A percentile compares a stretch with the other conserved stretches of the same genome.
Conservation (phyloP, 1,284 basidiomycete genomes). For the Amylostereum chailletii region DNA sequence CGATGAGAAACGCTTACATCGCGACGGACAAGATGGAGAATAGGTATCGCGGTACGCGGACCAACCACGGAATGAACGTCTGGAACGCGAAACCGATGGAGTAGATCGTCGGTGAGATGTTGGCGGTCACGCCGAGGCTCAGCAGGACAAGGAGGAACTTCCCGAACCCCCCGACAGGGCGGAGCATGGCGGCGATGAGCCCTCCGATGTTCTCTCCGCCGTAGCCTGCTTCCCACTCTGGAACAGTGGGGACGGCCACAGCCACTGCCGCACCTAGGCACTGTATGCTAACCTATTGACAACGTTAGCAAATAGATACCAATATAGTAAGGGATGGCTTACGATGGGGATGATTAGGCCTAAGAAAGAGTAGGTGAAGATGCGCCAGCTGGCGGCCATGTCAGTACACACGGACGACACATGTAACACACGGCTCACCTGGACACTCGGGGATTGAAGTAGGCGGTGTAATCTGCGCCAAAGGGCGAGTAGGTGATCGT, state of each 20-base stretch:
- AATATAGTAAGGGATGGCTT: slow-evolving; percentile 10
- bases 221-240: slow-evolving; percentile 61
- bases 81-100: slow-evolving; percentile 80
- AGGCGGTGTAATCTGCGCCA: slow-evolving; percentile 68
- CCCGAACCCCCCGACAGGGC: slow-evolving; percentile 66
- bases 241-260: slow-evolving; percentile 50
- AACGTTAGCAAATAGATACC: not conserved
- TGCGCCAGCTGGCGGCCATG: slow-evolving; percentile 38
- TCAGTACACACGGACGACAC: slow-evolving; percentile 4
- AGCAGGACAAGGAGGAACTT: slow-evolving; percentile 84
- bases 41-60: slow-evolving; percentile 73
- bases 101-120: slow-evolving; percentile 82
- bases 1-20: slow-evolving; percentile 41
- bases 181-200: slow-evolving; percentile 68
- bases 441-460: slow-evolving; percentile 48
- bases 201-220: slow-evolving; percentile 59
- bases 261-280: slow-evolving; percentile 72
- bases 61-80: slow-evolving; percentile 62
- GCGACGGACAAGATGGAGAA: slow-evolving; percentile 79
- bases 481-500: slow-evolving; percentile 60
- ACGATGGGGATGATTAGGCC: slow-evolving; percentile 70
- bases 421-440: slow-evolving; percentile 28
- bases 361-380: slow-evolving; percentile 70
- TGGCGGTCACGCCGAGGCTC: slow-evolving; percentile 74
- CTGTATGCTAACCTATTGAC: slow-evolving; percentile 48